Conservation (phyloP, 805 yeast genomes). For the Ogataea polymorpha region DNA sequence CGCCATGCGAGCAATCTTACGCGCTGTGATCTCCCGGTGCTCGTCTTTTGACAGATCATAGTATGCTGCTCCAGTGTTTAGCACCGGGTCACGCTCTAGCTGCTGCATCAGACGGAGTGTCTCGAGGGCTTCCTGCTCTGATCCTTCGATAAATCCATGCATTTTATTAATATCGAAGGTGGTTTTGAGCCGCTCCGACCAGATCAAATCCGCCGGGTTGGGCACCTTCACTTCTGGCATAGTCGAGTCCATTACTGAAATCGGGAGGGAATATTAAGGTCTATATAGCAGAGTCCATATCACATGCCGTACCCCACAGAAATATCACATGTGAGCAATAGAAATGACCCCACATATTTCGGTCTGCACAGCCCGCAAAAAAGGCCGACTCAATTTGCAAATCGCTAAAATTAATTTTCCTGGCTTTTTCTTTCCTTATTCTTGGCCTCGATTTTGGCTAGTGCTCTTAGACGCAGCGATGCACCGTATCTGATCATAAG, state of each 20-base stretch:
- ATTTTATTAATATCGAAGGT: constrained; percentile 43
- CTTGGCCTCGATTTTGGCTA: constrained; percentile 5
- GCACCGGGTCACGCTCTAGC: constrained; percentile 64
- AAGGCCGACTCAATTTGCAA: background rate
- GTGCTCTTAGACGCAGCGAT: constrained; percentile 28
- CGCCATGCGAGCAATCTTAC: constrained; percentile 59
- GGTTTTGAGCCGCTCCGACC: constrained; percentile 44
- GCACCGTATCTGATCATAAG: constrained; percentile 41
- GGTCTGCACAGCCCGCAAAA: constrained; percentile 5
- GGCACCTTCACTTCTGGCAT: constrained; percentile 31
- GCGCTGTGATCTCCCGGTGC: constrained; percentile 58
- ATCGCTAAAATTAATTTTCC: background rate
- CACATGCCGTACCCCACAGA: constrained; percentile 13
- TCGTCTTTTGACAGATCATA: constrained; percentile 56
- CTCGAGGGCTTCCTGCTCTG: constrained; percentile 41
- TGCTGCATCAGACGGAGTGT: constrained; percentile 53
- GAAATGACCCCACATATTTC: constrained; percentile 6
- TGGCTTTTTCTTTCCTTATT: background rate
- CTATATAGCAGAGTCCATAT: background rate
- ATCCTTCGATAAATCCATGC: constrained; percentile 56
- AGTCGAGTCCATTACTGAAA: constrained; percentile 32
- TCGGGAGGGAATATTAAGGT: background rate
- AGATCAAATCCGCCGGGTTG: constrained; percentile 35
- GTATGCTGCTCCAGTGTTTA: constrained; percentile 49
- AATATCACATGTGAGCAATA: constrained; percentile 10